Evolutionary conservation across 192 early-diverging fungal species (phyloP), one percentile per base, ranked within the genome.

Genomic region (Coemansia sp.): DNA sequence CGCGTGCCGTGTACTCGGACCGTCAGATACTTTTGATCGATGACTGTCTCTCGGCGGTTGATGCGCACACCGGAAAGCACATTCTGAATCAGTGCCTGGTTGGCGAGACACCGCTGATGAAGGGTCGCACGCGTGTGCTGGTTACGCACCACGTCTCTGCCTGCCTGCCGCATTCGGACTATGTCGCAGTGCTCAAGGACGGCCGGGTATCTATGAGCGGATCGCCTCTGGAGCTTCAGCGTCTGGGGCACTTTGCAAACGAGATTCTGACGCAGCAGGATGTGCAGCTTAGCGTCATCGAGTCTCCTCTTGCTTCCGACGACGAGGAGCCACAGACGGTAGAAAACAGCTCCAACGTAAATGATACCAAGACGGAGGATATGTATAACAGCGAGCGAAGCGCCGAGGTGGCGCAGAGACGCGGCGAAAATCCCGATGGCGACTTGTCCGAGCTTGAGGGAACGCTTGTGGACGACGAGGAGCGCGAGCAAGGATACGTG

Each of bases 41-140:
- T 64, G 94, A 94, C 65, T 90, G 87, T 62, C 74, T 97, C 35
- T 91, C 88, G 18, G 97, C 97, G 20, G 95, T 97, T 0, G 97
- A 99, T 63, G 85, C 92, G 3, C 94, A 94, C 40, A 98, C 95
- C 1, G 93, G 87, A 17, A 84, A 85, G 38, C 88, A 91, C 52
- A 74, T 99, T 24, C 85, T 89, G 39, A 79, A 85, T 7, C 58
- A 85, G 34, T 93, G 90, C 46, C 53, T 98, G 54, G 72, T 83
- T 17, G 83, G 83, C 17, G 28, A 49, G 29, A 55, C 64, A n/a
- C 82, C 80, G 17, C 65, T 93, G 40, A 79, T 99, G 80, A 57
- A 55, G 2, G 79, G 82, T 20, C 79, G 92, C 9, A 99, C 96
- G 0, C 60, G 86, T 2, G 65, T 99, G n/a, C 72, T 99, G 29